A percentile compares a stretch with the other conserved stretches of the same genome.
Conservation (phyloP, 345 rosid genomes). For the Dimocarpus longan region DNA sequence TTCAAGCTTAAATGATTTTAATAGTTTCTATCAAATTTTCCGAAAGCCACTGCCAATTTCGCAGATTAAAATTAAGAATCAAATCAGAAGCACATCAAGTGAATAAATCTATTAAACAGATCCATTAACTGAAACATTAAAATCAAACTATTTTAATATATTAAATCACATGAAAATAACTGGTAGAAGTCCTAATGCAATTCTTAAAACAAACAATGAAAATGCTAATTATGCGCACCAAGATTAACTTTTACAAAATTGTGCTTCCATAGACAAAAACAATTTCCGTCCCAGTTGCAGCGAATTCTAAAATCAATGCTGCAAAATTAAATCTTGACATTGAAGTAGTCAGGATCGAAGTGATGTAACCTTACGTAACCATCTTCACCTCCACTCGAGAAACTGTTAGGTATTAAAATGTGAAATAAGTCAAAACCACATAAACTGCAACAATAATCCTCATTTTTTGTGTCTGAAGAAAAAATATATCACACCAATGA, state of each 20-base stretch:
- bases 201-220: neutral
- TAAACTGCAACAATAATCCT: neutral
- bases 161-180: neutral
- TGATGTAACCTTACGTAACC: slow-evolving; percentile 97
- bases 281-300: neutral
- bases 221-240: neutral
- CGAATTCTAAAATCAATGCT: neutral
- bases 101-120: neutral
- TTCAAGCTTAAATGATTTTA: too few relatives aligned
- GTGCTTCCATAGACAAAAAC: neutral
- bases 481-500: neutral
- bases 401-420: slow-evolving; percentile 43
- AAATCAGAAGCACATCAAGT: too few relatives aligned
- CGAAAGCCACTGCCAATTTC: too few relatives aligned
- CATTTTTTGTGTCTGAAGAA: neutral
- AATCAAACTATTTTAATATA: neutral
- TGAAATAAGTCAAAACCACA: neutral
- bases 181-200: neutral
- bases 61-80: too few relatives aligned
- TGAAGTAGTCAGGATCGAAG: slow-evolving; percentile 83
- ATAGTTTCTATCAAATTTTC: too few relatives aligned
- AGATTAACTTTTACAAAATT: slow-evolving; percentile 1
- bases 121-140: neutral
- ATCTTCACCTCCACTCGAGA: slow-evolving; percentile 97
- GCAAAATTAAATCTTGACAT: slow-evolving; percentile 58